Conservation (phyloP, 345 rosid species). For the Acer campestre region DNA sequence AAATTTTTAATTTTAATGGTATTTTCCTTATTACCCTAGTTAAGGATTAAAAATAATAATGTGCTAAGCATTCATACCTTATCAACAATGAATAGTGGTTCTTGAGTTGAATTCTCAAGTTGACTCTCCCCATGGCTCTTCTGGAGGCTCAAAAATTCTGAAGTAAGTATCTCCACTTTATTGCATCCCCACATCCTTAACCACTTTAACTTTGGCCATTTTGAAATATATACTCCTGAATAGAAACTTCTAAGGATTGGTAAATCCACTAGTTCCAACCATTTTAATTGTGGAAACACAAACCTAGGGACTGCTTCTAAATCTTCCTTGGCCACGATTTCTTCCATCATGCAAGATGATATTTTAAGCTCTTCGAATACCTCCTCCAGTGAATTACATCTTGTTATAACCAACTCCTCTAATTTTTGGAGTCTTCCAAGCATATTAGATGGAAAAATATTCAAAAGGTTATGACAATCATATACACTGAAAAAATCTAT, state of each 20-base stretch:
- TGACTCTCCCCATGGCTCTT: neutral
- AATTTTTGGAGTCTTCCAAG: too few species aligned
- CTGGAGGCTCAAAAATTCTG: too few species aligned
- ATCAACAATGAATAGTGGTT: neutral
- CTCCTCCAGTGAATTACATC: too few species aligned
- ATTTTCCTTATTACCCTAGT: too few species aligned
- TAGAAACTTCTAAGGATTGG: neutral
- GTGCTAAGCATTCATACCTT: too few species aligned
- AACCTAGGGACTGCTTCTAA: neutral
- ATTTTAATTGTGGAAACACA: neutral
- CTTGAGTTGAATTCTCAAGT: neutral
- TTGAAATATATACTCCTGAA: neutral
- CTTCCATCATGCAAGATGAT: neutral
- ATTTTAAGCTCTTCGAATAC: too few species aligned
- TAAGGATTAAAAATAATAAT: too few species aligned
- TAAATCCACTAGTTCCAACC: neutral
- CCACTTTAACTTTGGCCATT: neutral
- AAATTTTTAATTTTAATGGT: too few species aligned
- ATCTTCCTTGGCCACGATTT: neutral
- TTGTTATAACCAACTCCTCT: rapidly evolving
- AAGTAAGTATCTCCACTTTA: neutral
- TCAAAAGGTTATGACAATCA: too few species aligned
- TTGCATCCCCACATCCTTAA: neutral
- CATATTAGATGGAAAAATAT: too few species aligned
- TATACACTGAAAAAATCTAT: too few species aligned